Conservation (phyloP, 2,329 filamentous ascomycete genomes). For the Claviceps pazoutovae region DNA sequence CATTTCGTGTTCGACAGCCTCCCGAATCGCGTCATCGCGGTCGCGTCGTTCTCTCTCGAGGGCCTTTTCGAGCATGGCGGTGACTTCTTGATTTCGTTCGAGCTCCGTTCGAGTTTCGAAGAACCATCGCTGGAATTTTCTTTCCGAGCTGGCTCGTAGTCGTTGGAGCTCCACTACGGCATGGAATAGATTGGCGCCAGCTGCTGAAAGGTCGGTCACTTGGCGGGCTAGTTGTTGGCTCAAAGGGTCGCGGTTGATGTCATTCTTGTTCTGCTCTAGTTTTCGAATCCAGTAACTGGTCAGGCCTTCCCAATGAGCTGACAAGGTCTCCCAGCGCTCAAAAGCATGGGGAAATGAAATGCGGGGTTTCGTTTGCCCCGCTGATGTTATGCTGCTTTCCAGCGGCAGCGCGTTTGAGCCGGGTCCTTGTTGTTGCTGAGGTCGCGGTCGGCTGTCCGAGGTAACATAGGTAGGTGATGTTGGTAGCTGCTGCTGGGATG, state of each 20-base stretch:
- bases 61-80: conserved; percentile 62
- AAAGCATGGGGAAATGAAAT: conserved; percentile 91
- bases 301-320: conserved; percentile 94
- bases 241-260: conserved; percentile 68
- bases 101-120: conserved; percentile 85
- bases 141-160: conserved; percentile 83
- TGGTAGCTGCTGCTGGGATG: conserved; percentile 1
- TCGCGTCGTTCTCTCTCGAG: conserved; percentile 62
- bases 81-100: conserved; percentile 70
- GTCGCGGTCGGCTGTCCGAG: conserved; percentile 5
- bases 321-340: conserved; percentile 92
- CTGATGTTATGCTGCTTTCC: conserved; percentile 9
- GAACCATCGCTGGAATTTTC: conserved; percentile 98
- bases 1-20: conserved; percentile 51
- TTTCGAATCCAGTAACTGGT: conserved; percentile 95
- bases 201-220: conserved; percentile 92
- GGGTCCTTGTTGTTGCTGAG: neutral
- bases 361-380: conserved; percentile 27
- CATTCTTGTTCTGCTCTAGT: conserved; percentile 78
- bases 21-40: conserved; percentile 51
- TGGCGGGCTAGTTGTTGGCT: conserved; percentile 83
- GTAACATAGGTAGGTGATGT: conserved; percentile 1
- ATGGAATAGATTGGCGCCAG: conserved; percentile 92
- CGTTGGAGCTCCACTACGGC: conserved; percentile 93
- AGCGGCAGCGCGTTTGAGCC: neutral